Percentiles rank a stretch among this genome's conserved stretches.
Evolutionary conservation across 305 asterid genomes (phyloP).

Genomic region (Plantago lanceolata): DNA sequence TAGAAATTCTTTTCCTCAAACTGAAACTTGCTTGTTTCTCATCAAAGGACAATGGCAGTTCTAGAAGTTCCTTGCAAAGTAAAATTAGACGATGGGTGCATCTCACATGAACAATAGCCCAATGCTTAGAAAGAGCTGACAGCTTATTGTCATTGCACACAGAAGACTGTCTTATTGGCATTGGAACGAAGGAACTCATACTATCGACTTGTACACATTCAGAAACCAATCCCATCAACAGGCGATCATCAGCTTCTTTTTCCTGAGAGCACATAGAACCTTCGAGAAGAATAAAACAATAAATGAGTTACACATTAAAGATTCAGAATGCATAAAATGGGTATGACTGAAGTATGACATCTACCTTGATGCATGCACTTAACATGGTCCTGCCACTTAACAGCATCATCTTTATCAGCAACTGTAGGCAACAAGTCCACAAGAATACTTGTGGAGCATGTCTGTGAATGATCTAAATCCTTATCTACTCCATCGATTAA

Average conservation of each 20-base stretch:
- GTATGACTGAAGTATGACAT: slow-evolving; percentile 9
- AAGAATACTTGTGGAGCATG: slow-evolving; percentile 37
- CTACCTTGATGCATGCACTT: slow-evolving; percentile 82
- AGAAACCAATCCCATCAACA: slow-evolving; percentile 56
- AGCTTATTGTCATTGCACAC: slow-evolving; percentile 42
- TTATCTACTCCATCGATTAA: slow-evolving; percentile 60
- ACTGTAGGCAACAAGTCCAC: slow-evolving; percentile 49
- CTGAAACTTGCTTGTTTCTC: slow-evolving; percentile 52
- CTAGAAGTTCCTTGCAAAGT: slow-evolving; percentile 55
- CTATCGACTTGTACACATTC: slow-evolving; percentile 55
- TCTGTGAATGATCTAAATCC: slow-evolving; percentile 53
- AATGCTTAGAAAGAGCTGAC: slow-evolving; percentile 58
- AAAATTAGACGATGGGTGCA: slow-evolving; percentile 62
- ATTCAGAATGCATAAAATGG: slow-evolving; percentile 13
- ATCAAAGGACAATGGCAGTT: slow-evolving; percentile 44
- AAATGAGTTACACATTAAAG: slow-evolving; percentile 2
- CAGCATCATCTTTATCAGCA: slow-evolving; percentile 42
- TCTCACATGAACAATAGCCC: slow-evolving; percentile 79
- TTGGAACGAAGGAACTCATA: slow-evolving; percentile 29
- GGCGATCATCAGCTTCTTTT: slow-evolving; percentile 58
- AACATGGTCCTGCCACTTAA: slow-evolving; percentile 50
- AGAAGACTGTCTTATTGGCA: slow-evolving; percentile 33
- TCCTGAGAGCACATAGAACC: slow-evolving; percentile 75
- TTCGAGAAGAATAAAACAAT: slow-evolving; percentile 29
- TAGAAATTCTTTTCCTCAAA: slow-evolving; percentile 62